Base-by-base conservation (phyloP, 2,329 filamentous ascomycete genomes). In the Arachnopeziza araneosa region DNA sequence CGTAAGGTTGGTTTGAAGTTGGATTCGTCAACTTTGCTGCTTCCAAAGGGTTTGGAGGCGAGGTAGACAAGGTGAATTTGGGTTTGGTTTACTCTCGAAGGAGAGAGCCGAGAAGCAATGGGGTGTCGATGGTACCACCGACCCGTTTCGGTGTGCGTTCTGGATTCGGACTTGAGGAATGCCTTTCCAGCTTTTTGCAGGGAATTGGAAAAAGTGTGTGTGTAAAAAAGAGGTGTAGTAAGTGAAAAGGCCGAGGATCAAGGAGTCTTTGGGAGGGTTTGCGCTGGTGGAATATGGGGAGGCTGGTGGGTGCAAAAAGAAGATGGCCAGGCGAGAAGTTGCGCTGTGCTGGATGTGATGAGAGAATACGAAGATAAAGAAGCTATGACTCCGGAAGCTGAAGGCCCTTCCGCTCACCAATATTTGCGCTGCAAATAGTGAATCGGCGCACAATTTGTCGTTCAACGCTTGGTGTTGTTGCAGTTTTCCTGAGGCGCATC, bases 1-100 rank as follows among this genome's bases (percentile, higher is more conserved):
- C 72, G 70, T 73, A 68, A 73, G 36, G 36, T 44, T 44, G 36
- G 36, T 14, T 17, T 44, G 36, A 44, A 22, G 79, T 83, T 44
- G 12, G 36, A 14, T 19, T 14, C 36, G 36, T 44, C 36, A 44
- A 44, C 36, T 14, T 19, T 44, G 12, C 36, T 44, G 17, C 17
- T 12, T 19, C 36, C 36, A 4, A 12, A 44, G 36, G 36, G 4
- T 14, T 44, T 44, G 36, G 36, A 19, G 17, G 36, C 4, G 36
- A 44, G 36, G 36, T 44, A 44, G 36, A 44, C 36, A 44, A 44
- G 36, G 36, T 44, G 36, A 44, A 44, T 44, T 44, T 44, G 36
- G 36, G 17, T 44, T 44, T 14, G 5, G 17, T 44, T 44, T 12
- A 44, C 36, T 12, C 36, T 44, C 36, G 5, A 6, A 19, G 6